Conservation (phyloP, 352 stramenopile genomes). For the Phytopythium helicoides region DNA sequence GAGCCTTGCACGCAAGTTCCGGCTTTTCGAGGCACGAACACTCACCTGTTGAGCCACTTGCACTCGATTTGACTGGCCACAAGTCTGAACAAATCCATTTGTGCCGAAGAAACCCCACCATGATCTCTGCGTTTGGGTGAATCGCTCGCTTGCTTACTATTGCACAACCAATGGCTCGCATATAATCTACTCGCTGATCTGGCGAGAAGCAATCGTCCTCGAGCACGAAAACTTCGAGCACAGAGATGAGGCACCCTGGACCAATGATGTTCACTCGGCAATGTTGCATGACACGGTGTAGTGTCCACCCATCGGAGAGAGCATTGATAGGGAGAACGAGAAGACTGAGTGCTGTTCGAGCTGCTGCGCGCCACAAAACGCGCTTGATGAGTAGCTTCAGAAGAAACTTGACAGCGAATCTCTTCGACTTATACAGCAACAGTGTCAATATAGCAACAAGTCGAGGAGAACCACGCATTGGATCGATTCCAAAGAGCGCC, state of each 20-base stretch:
- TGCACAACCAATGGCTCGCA: constrained; percentile 36
- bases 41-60: constrained; percentile 6
- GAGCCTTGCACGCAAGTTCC: constrained; percentile 17
- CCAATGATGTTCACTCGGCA: constrained; percentile 54
- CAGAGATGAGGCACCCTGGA: constrained; percentile 25
- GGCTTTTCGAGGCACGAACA: constrained; percentile 25
- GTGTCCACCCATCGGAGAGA: constrained; percentile 43
- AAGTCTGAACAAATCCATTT: constrained; percentile 29
- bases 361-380: constrained; percentile 42
- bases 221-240: constrained; percentile 33
- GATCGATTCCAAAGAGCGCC: constrained; percentile 46
- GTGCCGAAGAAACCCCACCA: constrained; percentile 43
- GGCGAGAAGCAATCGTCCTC: constrained; percentile 26
- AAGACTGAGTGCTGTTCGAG: constrained; percentile 33
- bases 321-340: constrained; percentile 49
- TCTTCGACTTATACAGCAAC: constrained; percentile 52
- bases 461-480: constrained; percentile 41
- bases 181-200: constrained; percentile 48
- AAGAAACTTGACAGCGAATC: constrained; percentile 50
- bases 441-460: constrained; percentile 33
- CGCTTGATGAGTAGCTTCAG: constrained; percentile 59
- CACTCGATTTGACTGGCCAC: constrained; percentile 18
- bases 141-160: constrained; percentile 48
- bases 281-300: constrained; percentile 39
- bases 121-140: constrained; percentile 60